These are phyloP conservation scores for Xerocomellus chrysenteron DNA, from an alignment of 768 basidiomycete species.

Conservation along the genomic window DNA sequence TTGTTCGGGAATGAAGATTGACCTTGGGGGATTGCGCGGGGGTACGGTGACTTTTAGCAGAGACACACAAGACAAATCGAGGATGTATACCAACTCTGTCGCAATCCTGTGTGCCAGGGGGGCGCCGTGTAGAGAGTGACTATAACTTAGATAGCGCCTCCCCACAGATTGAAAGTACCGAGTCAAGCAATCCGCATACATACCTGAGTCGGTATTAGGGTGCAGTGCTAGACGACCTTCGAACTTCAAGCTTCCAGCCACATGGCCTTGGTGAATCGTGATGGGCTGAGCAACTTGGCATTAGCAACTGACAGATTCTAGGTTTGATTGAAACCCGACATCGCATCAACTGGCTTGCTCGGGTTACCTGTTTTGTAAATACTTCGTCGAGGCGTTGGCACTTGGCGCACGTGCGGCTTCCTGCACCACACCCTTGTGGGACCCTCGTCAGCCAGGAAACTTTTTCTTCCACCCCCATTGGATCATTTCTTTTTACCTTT, in stretches of 20 bases:
- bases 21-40: not conserved
- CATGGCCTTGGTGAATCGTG: not conserved
- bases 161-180: no score
- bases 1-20: not conserved
- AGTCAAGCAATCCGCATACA: not conserved
- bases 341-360: not conserved
- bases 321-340: not conserved
- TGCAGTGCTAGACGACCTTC: not conserved
- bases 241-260: not conserved
- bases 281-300: not conserved
- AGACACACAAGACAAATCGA: no score
- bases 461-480: constrained; percentile 5
- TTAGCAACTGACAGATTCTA: not conserved
- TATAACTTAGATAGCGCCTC: no score
- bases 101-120: not conserved
- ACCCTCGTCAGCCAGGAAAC: not conserved
- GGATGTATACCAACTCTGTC: not conserved
- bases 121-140: not conserved
- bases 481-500: not conserved
- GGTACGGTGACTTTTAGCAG: no score
- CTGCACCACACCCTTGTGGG: constrained; percentile 15
- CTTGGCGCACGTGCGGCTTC: constrained; percentile 26
- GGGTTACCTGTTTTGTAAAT: constrained; percentile 16
- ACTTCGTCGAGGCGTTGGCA: constrained; percentile 4
- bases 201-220: not conserved